Base-by-base conservation (phyloP, 345 rosid species). In the Hirschfeldia incana region DNA sequence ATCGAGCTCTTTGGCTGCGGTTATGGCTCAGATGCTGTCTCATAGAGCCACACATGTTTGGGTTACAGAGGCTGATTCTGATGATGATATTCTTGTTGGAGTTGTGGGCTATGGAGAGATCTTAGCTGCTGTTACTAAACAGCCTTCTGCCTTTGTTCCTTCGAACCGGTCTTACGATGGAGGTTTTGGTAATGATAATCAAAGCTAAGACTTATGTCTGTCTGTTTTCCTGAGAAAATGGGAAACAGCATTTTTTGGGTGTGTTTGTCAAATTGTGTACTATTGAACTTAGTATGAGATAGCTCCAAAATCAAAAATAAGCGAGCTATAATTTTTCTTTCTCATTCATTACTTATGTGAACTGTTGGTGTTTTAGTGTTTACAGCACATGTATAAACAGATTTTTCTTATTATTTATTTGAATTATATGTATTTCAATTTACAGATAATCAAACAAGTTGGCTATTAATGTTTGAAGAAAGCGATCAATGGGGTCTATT, bases 1-100 rank as follows among this genome's bases (percentile, higher is more conserved):
- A 34, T 86, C 91, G 0, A 93, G 97, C 77, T 91, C 98, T 0
- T 79, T 95, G 68, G 99, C 99, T 1, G 98, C 98, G 0, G 97
- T 95, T 2, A 95, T 95, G 99, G 55, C 99, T 67, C 99, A 95
- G 76, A 95, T 95, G 99, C 87, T 93, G 10, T 93, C 98, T 72
- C 98, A 95, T 72, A 80, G 98, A 71, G 97, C 94, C 33, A 90
- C 98, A 44, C 97, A 93, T 70, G 94, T 95, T 33, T 95, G 99
- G 99, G 99, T 93, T 67, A 95, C 92, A 0, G 92, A 93, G 72
- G 88, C 87, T 8, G 97, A 90, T 6, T 83, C 78, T 3, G 98
- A 93, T 4, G 98, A 93, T 5, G 99, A 95, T 77, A 76, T 88
- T 71, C 78, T 93, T 39, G 97, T 90, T 2, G 99, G 99, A 26